These are phyloP conservation scores for Casuarina glauca DNA, from an alignment of 306 rosid species.

Conservation along the genomic window DNA sequence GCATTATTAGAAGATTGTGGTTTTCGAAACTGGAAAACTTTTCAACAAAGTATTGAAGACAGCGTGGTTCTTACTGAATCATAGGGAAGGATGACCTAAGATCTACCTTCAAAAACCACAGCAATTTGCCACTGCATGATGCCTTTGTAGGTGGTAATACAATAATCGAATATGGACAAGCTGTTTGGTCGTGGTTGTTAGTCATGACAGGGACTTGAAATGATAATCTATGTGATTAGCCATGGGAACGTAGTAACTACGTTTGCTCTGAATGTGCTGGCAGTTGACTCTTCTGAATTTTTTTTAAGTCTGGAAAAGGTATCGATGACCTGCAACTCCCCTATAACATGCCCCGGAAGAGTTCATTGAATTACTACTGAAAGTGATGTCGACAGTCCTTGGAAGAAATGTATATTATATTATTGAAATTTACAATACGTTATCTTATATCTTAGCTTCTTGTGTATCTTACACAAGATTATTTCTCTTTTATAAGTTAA, in stretches of 20 bases:
- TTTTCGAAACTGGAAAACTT: background rate
- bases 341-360: too few species aligned
- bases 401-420: too few species aligned
- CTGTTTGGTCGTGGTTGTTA: slow-evolving; percentile 23
- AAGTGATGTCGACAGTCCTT: too few species aligned
- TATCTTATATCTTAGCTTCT: too few species aligned
- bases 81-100: slow-evolving; percentile 16
- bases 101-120: slow-evolving; percentile 15
- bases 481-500: too few species aligned
- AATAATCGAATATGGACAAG: background rate
- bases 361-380: too few species aligned
- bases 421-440: too few species aligned
- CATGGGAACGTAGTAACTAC: slow-evolving; percentile 7
- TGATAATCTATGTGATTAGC: background rate
- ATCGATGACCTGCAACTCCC: too few species aligned
- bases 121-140: background rate
- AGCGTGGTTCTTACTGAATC: background rate
- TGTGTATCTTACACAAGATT: too few species aligned
- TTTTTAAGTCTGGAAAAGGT: background rate
- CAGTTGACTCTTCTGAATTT: background rate
- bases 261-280: slow-evolving; percentile 7
- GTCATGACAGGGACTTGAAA: slow-evolving; percentile 22
- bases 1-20: slow-evolving; percentile 3
- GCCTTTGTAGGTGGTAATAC: background rate
- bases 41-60: slow-evolving; percentile 6